Base-by-base conservation (phyloP, 176 grass and related monocot genomes). In the Canna indica region DNA sequence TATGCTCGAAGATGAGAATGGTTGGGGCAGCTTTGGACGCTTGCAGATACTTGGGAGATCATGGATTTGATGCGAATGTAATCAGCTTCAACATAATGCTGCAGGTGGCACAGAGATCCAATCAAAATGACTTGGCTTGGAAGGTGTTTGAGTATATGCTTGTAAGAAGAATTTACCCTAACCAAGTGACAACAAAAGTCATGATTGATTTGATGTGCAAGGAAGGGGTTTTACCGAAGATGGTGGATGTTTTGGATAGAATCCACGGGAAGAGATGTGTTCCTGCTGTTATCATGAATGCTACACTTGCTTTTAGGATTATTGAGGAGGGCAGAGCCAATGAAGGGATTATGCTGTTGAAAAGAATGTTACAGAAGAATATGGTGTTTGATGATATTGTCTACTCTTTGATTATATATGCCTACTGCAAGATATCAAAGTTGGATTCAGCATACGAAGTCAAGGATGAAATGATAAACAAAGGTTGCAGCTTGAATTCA, bases 81-180 rank as follows among this genome's bases (percentile, higher is more conserved):
- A 84, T 90, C 58, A 87, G 81, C 28, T 96, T 91, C 81, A 91
- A 96, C 78, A 76, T 76, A 17, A 50, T 84, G 67, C 42, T 96
- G 61, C 76, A 76, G 5, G 80, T 79, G 0, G 75, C 83, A 0
- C 78, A 78, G 65, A 78, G 74, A 33, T 38, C 77, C n/a, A 68
- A 57, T 71, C 58, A 68, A 60, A 82, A 81, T 77, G 39, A 59
- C 8, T 66, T 83, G 56, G 88, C 88, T 26, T 96, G 88, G 92
- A 81, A 89, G 81, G 86, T 91, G 83, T 87, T 96, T 79, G 88
- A 91, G 83, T 77, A 77, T 83, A 96, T 96, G 92, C 76, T 87
- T 26, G 81, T 77, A 4, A 91, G 76, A 79, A 85, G 88, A 33
- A 47, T 91, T 27, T 89, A 87, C 48, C 88, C 85, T 22, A 85